phyloP scores from a whole-genome alignment of 768 basidiomycete species.

The Termitomyces sp. region DNA sequence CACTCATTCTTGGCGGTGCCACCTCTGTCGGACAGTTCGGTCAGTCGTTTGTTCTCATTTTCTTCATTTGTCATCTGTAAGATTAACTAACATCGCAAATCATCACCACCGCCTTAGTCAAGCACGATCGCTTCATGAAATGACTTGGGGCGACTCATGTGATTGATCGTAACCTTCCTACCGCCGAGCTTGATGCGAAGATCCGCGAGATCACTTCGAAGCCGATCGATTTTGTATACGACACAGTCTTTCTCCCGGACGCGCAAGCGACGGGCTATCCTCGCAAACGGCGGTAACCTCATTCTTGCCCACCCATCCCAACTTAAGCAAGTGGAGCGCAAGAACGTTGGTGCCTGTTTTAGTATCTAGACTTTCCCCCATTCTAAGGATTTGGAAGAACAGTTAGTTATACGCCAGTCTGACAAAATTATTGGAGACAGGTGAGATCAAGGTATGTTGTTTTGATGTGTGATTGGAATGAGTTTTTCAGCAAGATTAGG shows the following conservation, averaged over 20 bases:
- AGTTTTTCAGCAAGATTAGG: too few relatives aligned
- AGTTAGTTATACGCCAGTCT: constrained; percentile 12
- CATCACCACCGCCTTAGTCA: constrained; percentile 15
- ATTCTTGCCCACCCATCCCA: constrained; percentile 19
- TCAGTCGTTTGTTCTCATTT: constrained; percentile 4
- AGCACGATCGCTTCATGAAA: constrained; percentile 1
- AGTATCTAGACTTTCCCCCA: constrained; percentile 6
- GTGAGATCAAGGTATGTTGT: constrained; percentile 2
- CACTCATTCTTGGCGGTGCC: constrained; percentile 32
- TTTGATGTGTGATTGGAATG: neutral
- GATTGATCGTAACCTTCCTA: constrained; percentile 16
- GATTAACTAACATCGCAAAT: constrained; percentile 19
- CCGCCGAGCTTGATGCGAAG: neutral
- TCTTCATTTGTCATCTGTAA: too few relatives aligned
- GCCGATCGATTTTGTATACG: constrained; percentile 20
- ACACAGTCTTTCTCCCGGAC: constrained; percentile 27
- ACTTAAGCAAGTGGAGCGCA: constrained; percentile 8
- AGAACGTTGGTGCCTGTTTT: constrained; percentile 6
- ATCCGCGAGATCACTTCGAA: constrained; percentile 15
- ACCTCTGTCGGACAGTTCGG: constrained; percentile 32
- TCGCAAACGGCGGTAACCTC: constrained; percentile 33
- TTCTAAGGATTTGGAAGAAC: constrained; percentile 4
- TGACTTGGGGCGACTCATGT: constrained; percentile 16
- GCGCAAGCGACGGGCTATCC: constrained; percentile 34
- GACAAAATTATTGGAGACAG: constrained; percentile 10